Evolutionary conservation across 179 eudicot genomes (phyloP).

Genomic region (Spinacia oleracea): DNA sequence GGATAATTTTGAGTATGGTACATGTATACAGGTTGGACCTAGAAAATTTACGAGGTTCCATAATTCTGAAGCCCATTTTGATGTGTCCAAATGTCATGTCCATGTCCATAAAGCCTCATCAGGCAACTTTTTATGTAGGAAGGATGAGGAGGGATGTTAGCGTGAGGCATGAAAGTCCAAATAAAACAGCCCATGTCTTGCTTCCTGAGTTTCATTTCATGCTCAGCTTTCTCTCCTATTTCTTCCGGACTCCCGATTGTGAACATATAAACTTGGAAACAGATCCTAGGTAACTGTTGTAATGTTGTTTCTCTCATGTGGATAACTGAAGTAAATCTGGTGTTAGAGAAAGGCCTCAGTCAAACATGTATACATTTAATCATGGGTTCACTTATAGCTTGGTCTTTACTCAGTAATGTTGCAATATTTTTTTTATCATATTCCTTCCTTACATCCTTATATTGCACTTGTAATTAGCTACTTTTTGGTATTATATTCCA

Average conservation of each 20-base stretch:
- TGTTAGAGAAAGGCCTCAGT: background rate
- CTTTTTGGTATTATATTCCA: background rate
- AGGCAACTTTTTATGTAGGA: background rate
- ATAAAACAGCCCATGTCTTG: background rate
- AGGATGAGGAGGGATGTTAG: background rate
- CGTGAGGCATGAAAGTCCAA: background rate
- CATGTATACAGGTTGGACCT: background rate
- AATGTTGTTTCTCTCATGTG: background rate
- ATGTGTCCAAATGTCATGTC: background rate
- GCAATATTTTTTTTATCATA: background rate
- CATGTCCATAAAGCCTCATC: background rate
- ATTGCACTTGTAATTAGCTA: background rate
- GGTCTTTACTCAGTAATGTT: background rate
- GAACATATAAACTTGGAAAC: background rate
- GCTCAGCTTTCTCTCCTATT: background rate
- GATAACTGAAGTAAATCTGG: background rate
- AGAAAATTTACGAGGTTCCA: background rate
- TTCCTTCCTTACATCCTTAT: background rate
- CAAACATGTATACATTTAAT: background rate
- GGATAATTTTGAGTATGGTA: background rate
- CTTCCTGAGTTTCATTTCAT: background rate
- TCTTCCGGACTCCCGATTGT: background rate
- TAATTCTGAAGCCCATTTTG: background rate
- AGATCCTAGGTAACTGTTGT: background rate
- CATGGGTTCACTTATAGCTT: background rate